Evolutionary conservation across 352 stramenopile species (phyloP), one percentile per base, ranked within the genome.

Genomic region (Hyaloperonospora arabidopsidis): DNA sequence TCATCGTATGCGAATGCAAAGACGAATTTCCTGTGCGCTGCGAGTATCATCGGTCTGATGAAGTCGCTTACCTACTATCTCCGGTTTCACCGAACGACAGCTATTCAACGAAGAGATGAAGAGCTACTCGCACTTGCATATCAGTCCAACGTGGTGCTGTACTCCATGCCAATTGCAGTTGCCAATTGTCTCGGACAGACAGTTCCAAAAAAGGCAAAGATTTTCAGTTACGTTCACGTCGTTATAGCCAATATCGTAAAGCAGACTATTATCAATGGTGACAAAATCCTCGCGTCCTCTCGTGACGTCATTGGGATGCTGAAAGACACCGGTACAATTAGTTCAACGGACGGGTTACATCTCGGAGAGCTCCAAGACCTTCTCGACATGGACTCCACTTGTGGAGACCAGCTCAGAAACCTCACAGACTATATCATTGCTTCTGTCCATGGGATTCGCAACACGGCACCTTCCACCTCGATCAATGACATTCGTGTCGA

Each of bases 61-160:
- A 65, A 64, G 36, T 61, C 63, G 14, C 46, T 71, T 7, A 45
- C 68, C 32, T 65, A 58, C 39, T 71, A 68, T 45, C 41, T 71
- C 1, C 43, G 54, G 10, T 55, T 62, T 22, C 49, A 57, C 17
- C 51, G 46, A 15, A 65, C 54, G 12, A 60, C 38, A 17, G 46
- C 51, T 5, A 54, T 59, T 15, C 38, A 65, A 59, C 45, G 50
- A 22, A 54, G 50, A 11, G 22, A 59, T 0, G 59, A 71, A 54
- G 50, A 71, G 40, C 41, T 71, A 40, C 63, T 71, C 1, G 54
- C 54, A 17, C 8, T 59, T n/a, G 59, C 59, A 0, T 71, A 71
- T 39, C 63, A 71, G 23, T 65, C 63, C 19, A 29, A 68, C 14
- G 50, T 65, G 32, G 59, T 71, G 28, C 22, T 59, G 3, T 65